Evolutionary conservation across 441 rosid genomes (phyloP), one percentile per base, ranked within the genome.

Genomic region (Cnidoscolus chayamansa): DNA sequence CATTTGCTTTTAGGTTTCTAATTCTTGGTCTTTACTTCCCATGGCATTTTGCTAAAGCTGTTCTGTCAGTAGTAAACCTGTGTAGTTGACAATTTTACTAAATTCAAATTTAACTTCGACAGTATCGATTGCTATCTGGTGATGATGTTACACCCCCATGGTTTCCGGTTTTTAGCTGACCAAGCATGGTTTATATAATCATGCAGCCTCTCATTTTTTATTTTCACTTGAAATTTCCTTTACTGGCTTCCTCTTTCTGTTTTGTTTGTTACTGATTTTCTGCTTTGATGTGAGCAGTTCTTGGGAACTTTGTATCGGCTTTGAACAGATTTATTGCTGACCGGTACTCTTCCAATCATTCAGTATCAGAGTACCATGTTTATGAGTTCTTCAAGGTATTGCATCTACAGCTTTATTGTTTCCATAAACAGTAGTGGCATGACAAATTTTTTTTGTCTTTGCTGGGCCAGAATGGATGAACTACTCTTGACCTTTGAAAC

Each of bases 321-420:
- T 88, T 95, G 79, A 95, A 95, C 80, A 87, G 83, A 82, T 95
- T 91, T 78, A 89, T 95, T 71, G 93, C 93, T 0, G 99, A 93
- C 77, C 98, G 90, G 54, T 95, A 91, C 79, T 84, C 90, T 35
- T 77, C 63, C 8, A 86, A 81, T 77, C 96, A 87, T 81, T 86
- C 95, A 0, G 93, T 95, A 43, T 88, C 98, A 1, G 99, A 95
- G 77, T 95, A 95, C 77, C 86, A 95, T 68, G 99, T 93, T 56
- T 95, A 95, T 40, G 99, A 95, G 81, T 95, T 93, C 83, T 95
- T 88, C 87, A 93, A 83, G 99, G 99, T 92, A 89, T 37, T 55
- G n/a, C 65, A 56, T 31, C 70, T 55, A 11, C 56, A 60, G 12
- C 11, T 64, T 69, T 53, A 51, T 56, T 48, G 35, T 59, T 48